Percentiles rank a stretch among this genome's conserved stretches.
Conservation (phyloP, 495 filamentous ascomycete genomes). For the Beverwykella pulmonaria region DNA sequence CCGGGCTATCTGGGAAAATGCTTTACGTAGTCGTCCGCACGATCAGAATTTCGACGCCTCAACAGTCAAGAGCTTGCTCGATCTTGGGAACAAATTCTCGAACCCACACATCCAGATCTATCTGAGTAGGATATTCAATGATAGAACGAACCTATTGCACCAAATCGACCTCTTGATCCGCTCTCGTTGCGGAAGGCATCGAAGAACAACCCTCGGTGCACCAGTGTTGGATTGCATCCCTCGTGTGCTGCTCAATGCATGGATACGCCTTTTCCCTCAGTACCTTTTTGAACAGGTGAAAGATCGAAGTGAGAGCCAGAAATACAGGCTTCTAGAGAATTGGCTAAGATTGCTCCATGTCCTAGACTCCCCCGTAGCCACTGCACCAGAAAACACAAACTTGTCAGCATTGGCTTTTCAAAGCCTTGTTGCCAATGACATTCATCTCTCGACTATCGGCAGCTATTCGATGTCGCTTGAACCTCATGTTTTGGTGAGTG, state of each 20-base stretch:
- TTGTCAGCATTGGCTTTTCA: slow-evolving; percentile 4
- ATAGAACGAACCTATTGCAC: background rate
- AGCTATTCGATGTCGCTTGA: background rate
- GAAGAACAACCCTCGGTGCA: background rate
- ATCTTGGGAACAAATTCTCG: background rate
- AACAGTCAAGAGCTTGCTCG: background rate
- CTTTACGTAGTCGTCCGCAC: background rate
- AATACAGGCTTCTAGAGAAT: background rate
- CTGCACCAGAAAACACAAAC: background rate
- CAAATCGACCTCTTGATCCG: background rate
- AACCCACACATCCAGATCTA: background rate
- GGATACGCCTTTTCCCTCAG: background rate
- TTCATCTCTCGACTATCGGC: background rate
- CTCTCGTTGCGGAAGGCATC: background rate
- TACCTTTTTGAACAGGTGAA: background rate
- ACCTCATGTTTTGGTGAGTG: background rate
- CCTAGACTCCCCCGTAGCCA: slow-evolving; percentile 1
- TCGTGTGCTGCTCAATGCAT: background rate
- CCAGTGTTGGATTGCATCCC: background rate
- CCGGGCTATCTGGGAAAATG: background rate
- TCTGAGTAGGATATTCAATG: background rate
- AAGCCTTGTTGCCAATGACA: background rate
- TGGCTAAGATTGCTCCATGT: slow-evolving; percentile 4
- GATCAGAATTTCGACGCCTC: background rate
- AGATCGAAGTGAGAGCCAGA: background rate